phyloP scores from a whole-genome alignment of 306 rosid genomes.

The Glycine latifolia region DNA sequence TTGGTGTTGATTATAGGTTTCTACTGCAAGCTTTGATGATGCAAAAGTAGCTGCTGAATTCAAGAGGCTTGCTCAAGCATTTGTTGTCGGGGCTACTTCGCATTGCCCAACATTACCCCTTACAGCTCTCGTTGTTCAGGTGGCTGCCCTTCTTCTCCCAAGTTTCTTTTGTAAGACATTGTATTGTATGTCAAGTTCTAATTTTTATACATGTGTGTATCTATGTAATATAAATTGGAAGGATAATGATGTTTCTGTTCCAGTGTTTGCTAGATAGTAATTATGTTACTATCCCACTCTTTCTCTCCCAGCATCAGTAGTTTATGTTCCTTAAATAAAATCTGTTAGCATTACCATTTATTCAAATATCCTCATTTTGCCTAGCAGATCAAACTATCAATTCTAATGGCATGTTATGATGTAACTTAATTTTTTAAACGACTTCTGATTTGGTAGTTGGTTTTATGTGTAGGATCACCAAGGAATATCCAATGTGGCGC shows the following conservation, averaged over 20 bases:
- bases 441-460: conserved; percentile 15
- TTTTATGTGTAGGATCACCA: conserved; percentile 74
- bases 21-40: conserved; percentile 68
- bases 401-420: conserved; percentile 35
- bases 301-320: conserved; percentile 18
- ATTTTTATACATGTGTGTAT: conserved; percentile 9
- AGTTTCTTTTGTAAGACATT: conserved; percentile 35
- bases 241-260: conserved; percentile 20
- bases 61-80: conserved; percentile 73
- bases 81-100: conserved; percentile 68
- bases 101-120: conserved; percentile 77
- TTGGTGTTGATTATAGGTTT: conserved; percentile 68
- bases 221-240: conserved; percentile 18
- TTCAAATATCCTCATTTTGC: background rate
- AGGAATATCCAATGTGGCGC: conserved; percentile 96
- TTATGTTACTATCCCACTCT: conserved; percentile 9
- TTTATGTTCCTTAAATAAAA: background rate
- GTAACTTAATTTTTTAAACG: conserved; percentile 33
- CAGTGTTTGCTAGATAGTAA: conserved; percentile 23
- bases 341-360: background rate
- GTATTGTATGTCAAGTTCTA: background rate
- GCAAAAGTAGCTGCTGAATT: conserved; percentile 66
- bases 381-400: background rate
- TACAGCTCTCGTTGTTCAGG: conserved; percentile 86
- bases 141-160: conserved; percentile 46